Percentiles rank a stretch among this genome's conserved stretches.
phyloP scores from a whole-genome alignment of 345 rosid genomes.

The Arabis alpina region DNA sequence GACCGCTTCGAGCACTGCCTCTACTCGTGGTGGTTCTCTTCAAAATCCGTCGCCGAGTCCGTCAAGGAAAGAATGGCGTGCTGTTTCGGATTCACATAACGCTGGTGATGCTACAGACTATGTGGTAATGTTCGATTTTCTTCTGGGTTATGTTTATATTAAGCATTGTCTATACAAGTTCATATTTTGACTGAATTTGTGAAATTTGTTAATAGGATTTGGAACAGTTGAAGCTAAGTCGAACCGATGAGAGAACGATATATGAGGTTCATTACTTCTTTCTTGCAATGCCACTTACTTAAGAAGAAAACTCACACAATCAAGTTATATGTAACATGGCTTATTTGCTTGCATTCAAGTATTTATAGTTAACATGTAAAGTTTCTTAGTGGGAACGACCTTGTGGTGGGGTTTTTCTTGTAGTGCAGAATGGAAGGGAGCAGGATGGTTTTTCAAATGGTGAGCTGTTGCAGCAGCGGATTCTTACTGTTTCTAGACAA shows the following conservation, averaged over 20 bases:
- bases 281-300: slow-evolving; percentile 3
- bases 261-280: slow-evolving; percentile 58
- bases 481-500: slow-evolving; percentile 56
- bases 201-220: slow-evolving; percentile 49
- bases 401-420: slow-evolving; percentile 36
- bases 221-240: slow-evolving; percentile 61
- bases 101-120: slow-evolving; percentile 61
- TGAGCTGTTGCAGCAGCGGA: slow-evolving; percentile 68
- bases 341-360: too few relatives aligned
- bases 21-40: slow-evolving; percentile 68
- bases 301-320: too few relatives aligned
- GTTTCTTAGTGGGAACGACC: not conserved
- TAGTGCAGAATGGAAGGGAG: slow-evolving; percentile 80
- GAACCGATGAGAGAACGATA: slow-evolving; percentile 72
- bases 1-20: slow-evolving; percentile 66
- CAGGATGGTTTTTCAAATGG: slow-evolving; percentile 55
- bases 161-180: not conserved
- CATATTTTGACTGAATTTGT: not conserved
- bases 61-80: slow-evolving; percentile 92
- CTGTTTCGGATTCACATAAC: slow-evolving; percentile 75
- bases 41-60: slow-evolving; percentile 53
- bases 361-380: not conserved
- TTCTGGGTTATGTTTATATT: slow-evolving; percentile 15
- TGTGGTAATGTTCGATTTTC: slow-evolving; percentile 45
- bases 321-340: too few relatives aligned